phyloP scores from a whole-genome alignment of 2,329 filamentous ascomycete genomes.

The Ceratocystis variospora region DNA sequence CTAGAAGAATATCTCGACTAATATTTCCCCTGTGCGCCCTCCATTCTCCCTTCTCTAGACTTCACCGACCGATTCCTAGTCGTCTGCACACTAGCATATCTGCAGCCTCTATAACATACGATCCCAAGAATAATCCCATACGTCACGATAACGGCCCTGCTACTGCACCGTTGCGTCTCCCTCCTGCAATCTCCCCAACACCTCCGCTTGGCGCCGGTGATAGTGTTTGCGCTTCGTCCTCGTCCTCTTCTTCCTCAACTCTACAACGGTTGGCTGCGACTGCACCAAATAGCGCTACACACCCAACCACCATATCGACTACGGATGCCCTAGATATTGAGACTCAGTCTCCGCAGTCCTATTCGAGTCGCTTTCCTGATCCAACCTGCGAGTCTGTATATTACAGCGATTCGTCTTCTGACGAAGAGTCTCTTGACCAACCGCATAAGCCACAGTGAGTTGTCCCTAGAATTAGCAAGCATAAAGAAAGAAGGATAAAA shows the following conservation, averaged over 20 bases:
- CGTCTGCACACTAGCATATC: constrained; percentile 16
- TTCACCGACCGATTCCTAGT: constrained; percentile 15
- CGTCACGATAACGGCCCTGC: constrained; percentile 15
- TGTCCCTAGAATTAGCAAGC: neutral
- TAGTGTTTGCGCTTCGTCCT: neutral
- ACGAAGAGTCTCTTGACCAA: constrained; percentile 14
- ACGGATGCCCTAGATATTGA: neutral
- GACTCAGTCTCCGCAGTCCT: constrained; percentile 10
- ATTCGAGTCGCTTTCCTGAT: constrained; percentile 12
- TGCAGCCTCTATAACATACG: constrained; percentile 6
- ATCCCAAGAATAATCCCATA: neutral
- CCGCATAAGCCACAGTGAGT: constrained; percentile 9
- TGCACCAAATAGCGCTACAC: constrained; percentile 1
- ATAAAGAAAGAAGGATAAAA: neutral
- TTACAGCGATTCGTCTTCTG: constrained; percentile 14
- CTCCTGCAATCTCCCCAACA: neutral
- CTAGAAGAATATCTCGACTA: neutral
- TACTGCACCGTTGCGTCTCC: constrained; percentile 13
- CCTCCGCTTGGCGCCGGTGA: constrained; percentile 2
- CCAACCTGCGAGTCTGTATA: constrained; percentile 11
- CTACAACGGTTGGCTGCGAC: neutral
- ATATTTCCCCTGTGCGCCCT: neutral
- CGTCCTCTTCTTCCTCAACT: neutral
- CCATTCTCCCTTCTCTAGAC: neutral
- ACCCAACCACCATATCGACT: neutral